Base-by-base conservation (phyloP, 345 rosid species). In the Excoecaria agallocha region DNA sequence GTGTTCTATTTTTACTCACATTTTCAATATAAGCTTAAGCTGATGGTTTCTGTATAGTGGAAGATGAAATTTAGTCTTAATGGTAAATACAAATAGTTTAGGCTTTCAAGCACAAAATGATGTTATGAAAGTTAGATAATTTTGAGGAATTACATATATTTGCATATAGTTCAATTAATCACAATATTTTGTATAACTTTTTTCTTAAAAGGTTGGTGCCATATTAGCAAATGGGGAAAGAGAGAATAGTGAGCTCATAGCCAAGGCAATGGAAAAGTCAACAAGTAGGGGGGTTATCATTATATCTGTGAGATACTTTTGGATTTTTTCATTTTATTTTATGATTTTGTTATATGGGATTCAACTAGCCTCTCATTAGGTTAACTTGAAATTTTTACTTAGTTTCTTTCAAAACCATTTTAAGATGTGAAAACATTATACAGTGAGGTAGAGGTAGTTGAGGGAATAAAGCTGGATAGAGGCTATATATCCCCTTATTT, bases 201-300 rank as follows among this genome's bases (percentile, higher is more conserved):
- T 59, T 69, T 22, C 20, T 61, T 8, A n/a, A 5, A 68, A 75
- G 78, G 69, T 75, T 81, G 99, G 99, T 71, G 93, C 98, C 22
- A 93, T 93, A 72, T 95, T 98, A 15, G 88, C 99, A 46, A 95
- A 95, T 82, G 99, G 99, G 15, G 98, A 95, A 70, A 87, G 96
- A 61, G 99, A 95, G 81, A 91, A 91, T 64, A 98, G 99, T 52
- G 97, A 93, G 70, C 81, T 95, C 71, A 95, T 95, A 67, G 99
- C 99, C 37, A 91, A 93, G 74, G 99, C 98, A 35, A 90, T 95
- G 94, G 98, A 93, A 93, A 91, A 76, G 99, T 93, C 5, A 98
- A 97, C 77, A 93, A 93, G 76, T 97, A 95, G n/a, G 84, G 99
- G 99, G 75, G 98, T 95, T 13, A 93, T 95, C 71, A 93, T 94